Base-by-base conservation (phyloP, 805 yeast species). In the Wickerhamomyces bisporus region DNA sequence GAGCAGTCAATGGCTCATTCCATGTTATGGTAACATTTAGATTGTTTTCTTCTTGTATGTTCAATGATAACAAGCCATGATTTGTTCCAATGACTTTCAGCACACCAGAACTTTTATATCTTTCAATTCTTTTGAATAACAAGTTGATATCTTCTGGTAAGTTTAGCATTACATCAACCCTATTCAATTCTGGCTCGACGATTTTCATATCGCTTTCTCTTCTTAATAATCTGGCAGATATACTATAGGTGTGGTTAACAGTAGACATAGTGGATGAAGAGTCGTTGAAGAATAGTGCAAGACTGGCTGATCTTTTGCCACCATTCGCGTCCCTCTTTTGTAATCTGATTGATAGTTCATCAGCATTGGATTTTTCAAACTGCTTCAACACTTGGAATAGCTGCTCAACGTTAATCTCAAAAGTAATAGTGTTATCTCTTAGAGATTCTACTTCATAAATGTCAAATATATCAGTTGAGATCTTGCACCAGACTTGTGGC, bases 401-500 rank as follows among this genome's bases (percentile, higher is more conserved):
- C 25, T 77, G 71, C 32, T 81, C 88, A 6, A 76, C 64, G 50
- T 79, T 79, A 43, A 81, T 57, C 48, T 83, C 89, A 38, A 83
- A 56, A 40, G 72, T 68, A 16, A 83, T 72, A 15, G 69, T 64
- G 49, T 79, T 71, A 26, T 76, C 75, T 19, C 79, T 65, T 59
- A 45, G 65, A 66, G 63, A 80, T 73, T 45, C 48, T 5, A 60
- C 55, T 9, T 49, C 50, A 34, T 48, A 44, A 8, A 42, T 23
- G 19, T 56, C 55, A 35, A 56, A 53, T 27, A 77, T 53, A 12
- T 66, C 59, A 3, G 51, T 65, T 14, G 69, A 63, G 12, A 81
- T 50, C 42, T 73, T 75, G 46, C 82, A 71, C 86, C 87, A 82
- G 3, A 78, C 74, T 44, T 79, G 86, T 3, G 87, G 86, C 41